Percentiles rank a stretch among this genome's conserved stretches.
phyloP scores from a whole-genome alignment of 192 early-diverging fungal species.

The Rhizoclosmatium sp. region DNA sequence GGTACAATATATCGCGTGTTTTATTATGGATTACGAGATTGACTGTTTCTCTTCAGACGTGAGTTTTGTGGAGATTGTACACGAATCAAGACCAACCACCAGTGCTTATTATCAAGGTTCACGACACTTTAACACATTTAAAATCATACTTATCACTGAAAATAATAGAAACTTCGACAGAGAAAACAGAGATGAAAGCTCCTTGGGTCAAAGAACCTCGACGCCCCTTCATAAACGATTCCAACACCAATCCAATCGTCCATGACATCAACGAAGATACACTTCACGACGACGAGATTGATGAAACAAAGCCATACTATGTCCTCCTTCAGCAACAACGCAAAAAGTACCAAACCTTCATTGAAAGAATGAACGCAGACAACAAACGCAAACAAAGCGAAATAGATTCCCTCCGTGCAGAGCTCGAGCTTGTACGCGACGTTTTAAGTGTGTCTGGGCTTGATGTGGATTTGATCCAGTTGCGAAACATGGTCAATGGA shows the following conservation, averaged over 20 bases:
- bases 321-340: slow-evolving; percentile 52
- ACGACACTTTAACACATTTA: no score
- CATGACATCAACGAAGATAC: slow-evolving; percentile 13
- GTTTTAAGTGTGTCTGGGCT: slow-evolving; percentile 45
- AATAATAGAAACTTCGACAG: no score
- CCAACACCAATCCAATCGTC: slow-evolving; percentile 2
- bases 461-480: slow-evolving; percentile 44
- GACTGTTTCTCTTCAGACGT: background rate
- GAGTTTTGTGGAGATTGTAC: slow-evolving; percentile 29
- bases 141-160: no score
- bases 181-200: slow-evolving; percentile 23
- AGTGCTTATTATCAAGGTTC: background rate
- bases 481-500: slow-evolving; percentile 36
- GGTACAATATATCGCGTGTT: slow-evolving; percentile 38
- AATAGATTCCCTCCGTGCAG: slow-evolving; percentile 50
- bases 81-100: slow-evolving; percentile 8
- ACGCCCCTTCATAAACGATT: background rate
- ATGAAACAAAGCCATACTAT: slow-evolving; percentile 38
- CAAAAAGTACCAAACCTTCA: slow-evolving; percentile 50
- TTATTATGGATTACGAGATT: background rate
- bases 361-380: slow-evolving; percentile 51
- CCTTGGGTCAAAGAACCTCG: slow-evolving; percentile 15
- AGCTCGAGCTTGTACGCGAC: slow-evolving; percentile 46
- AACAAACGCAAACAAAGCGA: slow-evolving; percentile 53
- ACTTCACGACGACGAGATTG: background rate